Conservation (phyloP, 768 basidiomycete species). For the Panaeolus cyanescens region DNA sequence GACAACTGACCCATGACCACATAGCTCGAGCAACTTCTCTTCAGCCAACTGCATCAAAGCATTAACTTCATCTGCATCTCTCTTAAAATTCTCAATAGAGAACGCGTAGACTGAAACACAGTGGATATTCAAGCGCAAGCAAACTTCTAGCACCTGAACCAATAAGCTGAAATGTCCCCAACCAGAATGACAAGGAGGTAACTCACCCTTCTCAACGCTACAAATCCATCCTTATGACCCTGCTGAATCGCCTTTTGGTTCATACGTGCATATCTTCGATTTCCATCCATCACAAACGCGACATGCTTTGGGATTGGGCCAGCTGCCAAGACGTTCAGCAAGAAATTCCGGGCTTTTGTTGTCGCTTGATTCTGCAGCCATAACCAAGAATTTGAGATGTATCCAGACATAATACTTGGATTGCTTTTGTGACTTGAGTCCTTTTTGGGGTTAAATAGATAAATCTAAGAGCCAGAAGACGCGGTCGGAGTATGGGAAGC, state of each 20-base stretch:
- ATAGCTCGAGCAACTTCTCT: conserved; percentile 75
- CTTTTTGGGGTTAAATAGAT: no score
- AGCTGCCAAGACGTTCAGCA: conserved; percentile 69
- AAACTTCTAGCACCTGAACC: conserved; percentile 79
- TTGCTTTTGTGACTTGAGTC: no score
- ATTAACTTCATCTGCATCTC: conserved; percentile 82
- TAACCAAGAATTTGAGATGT: conserved; percentile 6
- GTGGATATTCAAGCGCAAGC: conserved; percentile 73
- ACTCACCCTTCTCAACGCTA: conserved; percentile 75
- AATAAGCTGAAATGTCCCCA: not conserved
- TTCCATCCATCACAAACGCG: conserved; percentile 98
- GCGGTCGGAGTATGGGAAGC: no score
- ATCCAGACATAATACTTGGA: not conserved
- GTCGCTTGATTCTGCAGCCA: conserved; percentile 33
- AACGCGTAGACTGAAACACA: conserved; percentile 98
- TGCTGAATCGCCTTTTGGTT: conserved; percentile 64
- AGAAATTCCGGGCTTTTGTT: conserved; percentile 39
- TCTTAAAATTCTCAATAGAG: conserved; percentile 95
- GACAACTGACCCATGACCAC: conserved; percentile 70
- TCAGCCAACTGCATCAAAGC: conserved; percentile 87
- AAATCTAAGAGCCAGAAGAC: no score
- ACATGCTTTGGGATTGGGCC: conserved; percentile 91
- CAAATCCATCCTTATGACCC: conserved; percentile 87
- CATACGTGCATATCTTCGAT: conserved; percentile 83
- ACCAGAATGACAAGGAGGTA: not conserved